phyloP scores from a whole-genome alignment of 768 basidiomycete species.

The Sarcodon aspratus region DNA sequence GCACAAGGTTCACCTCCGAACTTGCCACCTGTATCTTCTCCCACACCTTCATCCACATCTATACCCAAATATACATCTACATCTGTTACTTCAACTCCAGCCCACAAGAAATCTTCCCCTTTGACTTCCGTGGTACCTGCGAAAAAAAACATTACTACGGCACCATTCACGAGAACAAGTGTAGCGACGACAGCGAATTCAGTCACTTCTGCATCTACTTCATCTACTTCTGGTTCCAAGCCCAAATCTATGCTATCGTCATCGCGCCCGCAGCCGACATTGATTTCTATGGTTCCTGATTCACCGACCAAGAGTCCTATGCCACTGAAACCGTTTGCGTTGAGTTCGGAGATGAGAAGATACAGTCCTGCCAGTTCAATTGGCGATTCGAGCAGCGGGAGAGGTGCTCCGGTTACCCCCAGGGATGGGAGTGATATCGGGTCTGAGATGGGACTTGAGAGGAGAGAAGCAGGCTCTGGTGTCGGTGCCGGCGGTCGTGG shows the following conservation, averaged over 20 bases:
- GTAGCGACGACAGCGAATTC: too few species aligned
- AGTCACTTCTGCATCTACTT: background rate
- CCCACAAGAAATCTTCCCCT: too few species aligned
- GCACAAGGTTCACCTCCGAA: too few species aligned
- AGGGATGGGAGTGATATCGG: slow-evolving; percentile 62
- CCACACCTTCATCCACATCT: background rate
- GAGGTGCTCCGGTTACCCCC: slow-evolving; percentile 58
- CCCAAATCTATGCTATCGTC: background rate
- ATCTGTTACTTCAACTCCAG: background rate
- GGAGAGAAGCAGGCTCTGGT: slow-evolving; percentile 9
- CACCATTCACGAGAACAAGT: too few species aligned
- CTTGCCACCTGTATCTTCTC: too few species aligned
- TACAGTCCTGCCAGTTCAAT: slow-evolving; percentile 79
- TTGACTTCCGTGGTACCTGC: too few species aligned
- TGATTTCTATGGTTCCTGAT: background rate
- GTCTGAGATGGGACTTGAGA: slow-evolving; percentile 7
- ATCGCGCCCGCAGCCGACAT: background rate
- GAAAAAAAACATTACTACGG: too few species aligned
- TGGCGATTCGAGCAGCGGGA: slow-evolving; percentile 73
- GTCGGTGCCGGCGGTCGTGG: background rate
- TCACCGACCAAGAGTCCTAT: background rate
- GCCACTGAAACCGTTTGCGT: background rate
- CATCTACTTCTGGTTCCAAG: background rate
- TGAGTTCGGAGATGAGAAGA: slow-evolving; percentile 17
- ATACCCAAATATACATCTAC: background rate